phyloP scores from a whole-genome alignment of 2,329 filamentous ascomycete species.

The Escovopsis weberi region DNA sequence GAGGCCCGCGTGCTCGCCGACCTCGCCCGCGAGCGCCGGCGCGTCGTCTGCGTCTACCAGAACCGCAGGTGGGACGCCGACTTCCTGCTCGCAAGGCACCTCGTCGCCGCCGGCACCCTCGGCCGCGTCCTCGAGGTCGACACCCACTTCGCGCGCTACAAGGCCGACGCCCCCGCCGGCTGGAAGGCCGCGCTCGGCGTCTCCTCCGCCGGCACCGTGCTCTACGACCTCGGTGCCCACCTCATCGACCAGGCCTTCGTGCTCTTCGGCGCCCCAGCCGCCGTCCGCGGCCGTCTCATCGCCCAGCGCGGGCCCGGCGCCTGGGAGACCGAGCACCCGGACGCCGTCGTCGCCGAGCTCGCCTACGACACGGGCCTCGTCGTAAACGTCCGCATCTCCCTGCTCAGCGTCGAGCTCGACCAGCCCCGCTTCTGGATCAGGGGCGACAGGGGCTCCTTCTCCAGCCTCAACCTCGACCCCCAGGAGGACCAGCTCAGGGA shows the following conservation, averaged over 20 bases:
- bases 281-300: conserved; percentile 53
- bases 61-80: conserved; percentile 68
- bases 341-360: conserved; percentile 49
- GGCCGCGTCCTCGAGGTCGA: conserved; percentile 66
- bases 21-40: conserved; percentile 35
- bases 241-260: conserved; percentile 61
- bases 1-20: conserved; percentile 51
- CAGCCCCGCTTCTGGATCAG: conserved; percentile 68
- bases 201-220: conserved; percentile 46
- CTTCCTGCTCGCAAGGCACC: conserved; percentile 52
- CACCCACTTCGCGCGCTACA: conserved; percentile 67
- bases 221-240: conserved; percentile 66
- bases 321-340: conserved; percentile 34
- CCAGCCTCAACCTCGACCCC: conserved; percentile 55
- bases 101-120: conserved; percentile 43
- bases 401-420: conserved; percentile 51
- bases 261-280: conserved; percentile 53
- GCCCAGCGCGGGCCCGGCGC: conserved; percentile 40
- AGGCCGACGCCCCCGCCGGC: conserved; percentile 37
- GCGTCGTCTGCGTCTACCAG: conserved; percentile 54
- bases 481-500: conserved; percentile 61
- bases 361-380: conserved; percentile 49
- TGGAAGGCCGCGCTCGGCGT: conserved; percentile 55
- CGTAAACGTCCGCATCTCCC: conserved; percentile 54
- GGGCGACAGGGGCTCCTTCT: conserved; percentile 59